These are phyloP conservation scores for Suhomyces prunicola DNA, from an alignment of 805 yeast species.

Conservation along the genomic window DNA sequence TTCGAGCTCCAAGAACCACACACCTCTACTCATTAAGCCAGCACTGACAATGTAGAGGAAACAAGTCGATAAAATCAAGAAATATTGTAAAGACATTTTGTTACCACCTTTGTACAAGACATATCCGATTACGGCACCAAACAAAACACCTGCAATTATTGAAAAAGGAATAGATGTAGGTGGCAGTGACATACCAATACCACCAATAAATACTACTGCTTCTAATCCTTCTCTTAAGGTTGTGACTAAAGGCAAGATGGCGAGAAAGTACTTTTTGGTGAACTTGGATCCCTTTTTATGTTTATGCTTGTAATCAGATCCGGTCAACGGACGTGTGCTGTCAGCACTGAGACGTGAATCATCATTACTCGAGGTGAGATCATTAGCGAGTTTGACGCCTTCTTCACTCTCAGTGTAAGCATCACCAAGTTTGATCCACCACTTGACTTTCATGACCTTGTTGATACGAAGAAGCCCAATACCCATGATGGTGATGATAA, in stretches of 20 bases:
- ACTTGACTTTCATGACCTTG: conserved; percentile 72
- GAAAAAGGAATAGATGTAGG: conserved; percentile 33
- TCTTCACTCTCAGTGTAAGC: conserved; percentile 27
- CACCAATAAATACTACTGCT: conserved; percentile 43
- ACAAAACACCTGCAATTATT: conserved; percentile 22
- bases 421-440: conserved; percentile 51
- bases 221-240: conserved; percentile 32
- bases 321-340: conserved; percentile 11
- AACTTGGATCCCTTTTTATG: conserved; percentile 6
- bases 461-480: conserved; percentile 76
- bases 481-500: conserved; percentile 85
- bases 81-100: conserved; percentile 40
- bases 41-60: conserved; percentile 44
- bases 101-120: conserved; percentile 40
- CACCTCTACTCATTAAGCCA: conserved; percentile 43
- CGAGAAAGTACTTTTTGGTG: conserved; percentile 21
- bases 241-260: conserved; percentile 25
- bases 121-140: conserved; percentile 35
- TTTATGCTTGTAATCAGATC: background rate
- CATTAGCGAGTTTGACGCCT: background rate
- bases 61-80: conserved; percentile 36
- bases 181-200: conserved; percentile 38
- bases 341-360: conserved; percentile 10
- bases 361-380: background rate
- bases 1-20: conserved; percentile 44